These are phyloP conservation scores for Leishmania lainsoni DNA, from an alignment of 208 protist genomes.

Conservation along the genomic window DNA sequence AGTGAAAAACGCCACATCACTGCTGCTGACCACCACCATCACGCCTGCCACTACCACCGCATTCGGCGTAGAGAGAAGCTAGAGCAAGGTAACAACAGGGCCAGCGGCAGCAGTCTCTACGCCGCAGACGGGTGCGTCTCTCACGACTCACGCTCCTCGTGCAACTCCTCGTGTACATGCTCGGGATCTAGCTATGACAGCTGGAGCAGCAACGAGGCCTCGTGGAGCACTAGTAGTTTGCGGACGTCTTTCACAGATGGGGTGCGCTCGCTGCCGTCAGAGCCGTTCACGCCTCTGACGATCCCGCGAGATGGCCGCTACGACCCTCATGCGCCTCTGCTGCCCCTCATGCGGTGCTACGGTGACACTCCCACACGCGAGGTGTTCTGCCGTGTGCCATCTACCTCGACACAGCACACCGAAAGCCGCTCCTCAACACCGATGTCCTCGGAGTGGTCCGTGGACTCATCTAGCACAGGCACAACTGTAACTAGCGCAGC, in stretches of 20 bases:
- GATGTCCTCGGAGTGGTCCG: slow-evolving; percentile 32
- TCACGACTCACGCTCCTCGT: not conserved
- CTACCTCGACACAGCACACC: slow-evolving; percentile 16
- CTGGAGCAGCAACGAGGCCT: slow-evolving; percentile 6
- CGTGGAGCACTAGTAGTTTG: not conserved
- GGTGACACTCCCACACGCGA: slow-evolving; percentile 9
- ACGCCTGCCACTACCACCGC: not conserved
- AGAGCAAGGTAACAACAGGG: not conserved
- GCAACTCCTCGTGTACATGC: not conserved
- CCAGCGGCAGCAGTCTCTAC: not conserved
- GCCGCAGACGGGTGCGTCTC: not conserved
- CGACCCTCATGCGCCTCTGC: slow-evolving; percentile 21
- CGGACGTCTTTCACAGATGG: not conserved
- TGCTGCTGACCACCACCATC: not conserved
- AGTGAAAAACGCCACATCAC: not conserved
- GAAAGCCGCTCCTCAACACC: slow-evolving; percentile 21
- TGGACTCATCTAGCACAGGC: slow-evolving; percentile 6
- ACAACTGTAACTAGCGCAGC: not conserved
- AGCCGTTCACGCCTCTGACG: slow-evolving; percentile 11
- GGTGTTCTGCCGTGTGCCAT: slow-evolving; percentile 17
- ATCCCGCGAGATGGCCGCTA: slow-evolving; percentile 17
- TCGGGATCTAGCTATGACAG: slow-evolving; percentile 4
- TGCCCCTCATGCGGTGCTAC: slow-evolving; percentile 32
- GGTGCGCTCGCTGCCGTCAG: not conserved
- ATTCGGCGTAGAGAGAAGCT: not conserved